These are phyloP conservation scores for Leccinum pallidistipes DNA, from an alignment of 1,284 basidiomycete species.

Conservation along the genomic window DNA sequence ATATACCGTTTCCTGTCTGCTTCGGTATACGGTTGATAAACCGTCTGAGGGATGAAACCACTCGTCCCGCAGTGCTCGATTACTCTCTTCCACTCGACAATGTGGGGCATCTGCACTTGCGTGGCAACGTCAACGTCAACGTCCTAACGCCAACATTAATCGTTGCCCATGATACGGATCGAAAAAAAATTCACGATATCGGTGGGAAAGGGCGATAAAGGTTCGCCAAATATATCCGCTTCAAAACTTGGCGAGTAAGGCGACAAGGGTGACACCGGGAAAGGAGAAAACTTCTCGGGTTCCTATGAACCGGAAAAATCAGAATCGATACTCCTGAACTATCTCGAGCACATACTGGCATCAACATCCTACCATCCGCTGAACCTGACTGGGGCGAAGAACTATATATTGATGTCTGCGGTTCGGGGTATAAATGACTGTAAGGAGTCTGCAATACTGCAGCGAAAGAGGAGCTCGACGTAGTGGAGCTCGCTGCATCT, in stretches of 20 bases:
- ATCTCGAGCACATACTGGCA: constrained; percentile 13
- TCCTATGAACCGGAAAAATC: constrained; percentile 11
- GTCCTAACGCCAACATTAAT: constrained; percentile 24
- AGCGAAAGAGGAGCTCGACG: constrained; percentile 19
- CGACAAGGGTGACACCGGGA: constrained; percentile 15
- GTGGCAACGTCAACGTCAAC: constrained; percentile 7
- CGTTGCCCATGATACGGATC: not conserved
- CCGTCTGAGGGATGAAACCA: constrained; percentile 59
- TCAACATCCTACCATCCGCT: constrained; percentile 2
- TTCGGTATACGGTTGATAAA: constrained; percentile 72
- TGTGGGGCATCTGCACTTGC: constrained; percentile 26
- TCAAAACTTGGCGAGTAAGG: constrained; percentile 6
- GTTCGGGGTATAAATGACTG: not conserved
- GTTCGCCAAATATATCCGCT: not conserved
- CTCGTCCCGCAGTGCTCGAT: constrained; percentile 32
- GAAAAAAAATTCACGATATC: constrained; percentile 17
- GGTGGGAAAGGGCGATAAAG: not conserved
- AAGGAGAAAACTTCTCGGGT: constrained; percentile 5
- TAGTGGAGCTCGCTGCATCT: constrained; percentile 22
- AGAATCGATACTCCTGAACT: not conserved
- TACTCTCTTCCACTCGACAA: constrained; percentile 29
- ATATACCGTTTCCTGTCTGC: constrained; percentile 74
- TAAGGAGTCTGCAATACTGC: constrained; percentile 16
- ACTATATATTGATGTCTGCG: constrained; percentile 6
- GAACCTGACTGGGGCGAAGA: constrained; percentile 18